These are phyloP conservation scores for Diaporthe sp. DNA, from an alignment of 2,329 filamentous ascomycete genomes.

Conservation along the genomic window DNA sequence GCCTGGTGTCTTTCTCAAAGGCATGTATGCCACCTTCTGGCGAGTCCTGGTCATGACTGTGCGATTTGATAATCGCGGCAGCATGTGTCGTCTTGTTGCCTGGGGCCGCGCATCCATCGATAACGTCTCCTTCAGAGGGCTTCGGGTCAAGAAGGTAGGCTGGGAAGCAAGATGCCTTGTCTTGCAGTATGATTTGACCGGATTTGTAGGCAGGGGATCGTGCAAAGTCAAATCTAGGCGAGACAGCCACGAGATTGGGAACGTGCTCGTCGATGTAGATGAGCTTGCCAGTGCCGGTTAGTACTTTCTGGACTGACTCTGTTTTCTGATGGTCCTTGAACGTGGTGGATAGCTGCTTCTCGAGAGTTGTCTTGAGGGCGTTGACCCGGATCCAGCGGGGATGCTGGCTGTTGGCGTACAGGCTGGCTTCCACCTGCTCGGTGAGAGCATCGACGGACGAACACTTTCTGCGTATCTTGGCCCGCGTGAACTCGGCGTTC, in stretches of 20 bases:
- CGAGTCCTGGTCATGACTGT: slow-evolving; percentile 49
- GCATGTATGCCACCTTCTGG: slow-evolving; percentile 74
- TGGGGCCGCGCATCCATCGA: slow-evolving; percentile 95
- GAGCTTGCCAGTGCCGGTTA: slow-evolving; percentile 59
- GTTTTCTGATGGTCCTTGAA: slow-evolving; percentile 76
- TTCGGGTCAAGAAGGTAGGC: slow-evolving; percentile 85
- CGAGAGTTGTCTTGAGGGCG: slow-evolving; percentile 78
- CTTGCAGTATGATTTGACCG: slow-evolving; percentile 90
- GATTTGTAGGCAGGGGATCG: slow-evolving; percentile 80
- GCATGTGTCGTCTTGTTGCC: slow-evolving; percentile 98
- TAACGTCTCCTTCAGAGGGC: slow-evolving; percentile 78
- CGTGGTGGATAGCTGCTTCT: slow-evolving; percentile 80
- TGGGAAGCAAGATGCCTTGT: slow-evolving; percentile 97
- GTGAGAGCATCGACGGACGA: slow-evolving; percentile 77
- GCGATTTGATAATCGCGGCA: slow-evolving; percentile 77
- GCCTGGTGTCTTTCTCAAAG: slow-evolving; percentile 80
- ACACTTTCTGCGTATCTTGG: slow-evolving; percentile 79
- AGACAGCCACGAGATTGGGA: slow-evolving; percentile 85
- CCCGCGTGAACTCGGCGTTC: slow-evolving; percentile 84
- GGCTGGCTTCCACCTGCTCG: slow-evolving; percentile 67
- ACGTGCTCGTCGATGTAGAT: slow-evolving; percentile 85
- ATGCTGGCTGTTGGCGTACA: slow-evolving; percentile 69
- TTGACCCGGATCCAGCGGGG: slow-evolving; percentile 97
- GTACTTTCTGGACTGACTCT: slow-evolving; percentile 69
- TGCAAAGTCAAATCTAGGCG: slow-evolving; percentile 79